Base-by-base conservation (phyloP, 2,329 filamentous ascomycete genomes). In the Ceratocystis smalleyi region DNA sequence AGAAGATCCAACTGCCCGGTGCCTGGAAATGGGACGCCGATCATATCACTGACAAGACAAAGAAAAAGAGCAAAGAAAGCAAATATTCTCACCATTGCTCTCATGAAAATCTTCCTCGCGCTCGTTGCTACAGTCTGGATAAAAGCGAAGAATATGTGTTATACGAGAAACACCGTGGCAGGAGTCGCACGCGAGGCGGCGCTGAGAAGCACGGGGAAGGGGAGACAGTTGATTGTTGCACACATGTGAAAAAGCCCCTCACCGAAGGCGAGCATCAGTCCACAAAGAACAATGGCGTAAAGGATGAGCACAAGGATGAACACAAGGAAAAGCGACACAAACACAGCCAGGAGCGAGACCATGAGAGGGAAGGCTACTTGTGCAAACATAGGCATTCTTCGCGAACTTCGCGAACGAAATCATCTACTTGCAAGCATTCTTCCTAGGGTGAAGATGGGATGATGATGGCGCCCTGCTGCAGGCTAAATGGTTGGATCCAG, bases 1-100 rank as follows among this genome's bases (percentile, higher is more conserved):
- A 62, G 7, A 47, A 17, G 17, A 19, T 19, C 6, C 60, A 43
- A 5, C 19, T 62, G n/a, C 60, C 60, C 15, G 43, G 60, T 1
- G 40, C 60, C 43, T 62, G 60, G 60, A 62, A 40, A n/a, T 62
- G 43, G 60, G 60, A 62, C 43, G 24, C 27, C 5, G 43, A 62
- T 7, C 10, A 45, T 40, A 43, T 2, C 30, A 30, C 3, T 3
- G 8, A 35, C 43, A 62, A 62, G n/a, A 35, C 12, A 17, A 22
- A 12, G 2, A 61, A 30, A 24, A 51, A 32, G 32, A 35, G 24
- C 4, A 47, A 35, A 19, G 57, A 60, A n/a, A 57, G 30, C 5
- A 43, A 24, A 6, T 22, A 19, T 22, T 12, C 30, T 32, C 4
- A 7, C 8, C 2, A 51, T 12, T 3, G 1, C 3, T 51, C 6